Evolutionary conservation across 768 basidiomycete species (phyloP).

Genomic region (Xerocomus spinulosus): DNA sequence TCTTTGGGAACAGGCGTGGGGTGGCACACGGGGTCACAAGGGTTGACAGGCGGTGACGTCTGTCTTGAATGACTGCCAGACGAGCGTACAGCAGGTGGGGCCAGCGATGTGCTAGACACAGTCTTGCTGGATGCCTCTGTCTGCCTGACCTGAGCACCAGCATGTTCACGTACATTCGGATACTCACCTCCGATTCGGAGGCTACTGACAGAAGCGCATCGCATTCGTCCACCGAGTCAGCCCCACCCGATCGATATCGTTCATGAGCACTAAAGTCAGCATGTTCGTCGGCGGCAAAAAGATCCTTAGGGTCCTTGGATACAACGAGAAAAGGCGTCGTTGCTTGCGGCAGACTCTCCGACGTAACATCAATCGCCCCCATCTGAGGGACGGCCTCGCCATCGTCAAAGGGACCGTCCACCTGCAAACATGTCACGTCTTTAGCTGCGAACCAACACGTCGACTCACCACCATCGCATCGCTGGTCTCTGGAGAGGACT

Average conservation of each 20-base stretch:
- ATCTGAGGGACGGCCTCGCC: neutral
- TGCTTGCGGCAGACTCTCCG: neutral
- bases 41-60: neutral
- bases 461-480: conserved; percentile 7
- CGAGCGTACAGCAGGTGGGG: neutral
- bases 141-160: conserved; percentile 8
- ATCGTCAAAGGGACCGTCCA: neutral
- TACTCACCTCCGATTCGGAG: conserved; percentile 10
- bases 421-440: neutral
- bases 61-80: neutral
- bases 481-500: neutral
- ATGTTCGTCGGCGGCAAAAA: too few relatives aligned
- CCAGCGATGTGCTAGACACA: conserved; percentile 14
- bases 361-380: neutral
- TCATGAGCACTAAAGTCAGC: too few relatives aligned
- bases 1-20: neutral
- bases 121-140: conserved; percentile 9
- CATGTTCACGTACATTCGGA: neutral
- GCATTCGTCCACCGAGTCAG: conserved; percentile 16
- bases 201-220: conserved; percentile 7
- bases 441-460: neutral
- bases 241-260: conserved; percentile 3
- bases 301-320: conserved; percentile 7
- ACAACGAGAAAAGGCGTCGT: conserved; percentile 15
- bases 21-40: neutral